Percentiles rank a stretch among this genome's conserved stretches.
phyloP scores from a whole-genome alignment of 306 rosid species.

The Fragaria nilgerrensis region DNA sequence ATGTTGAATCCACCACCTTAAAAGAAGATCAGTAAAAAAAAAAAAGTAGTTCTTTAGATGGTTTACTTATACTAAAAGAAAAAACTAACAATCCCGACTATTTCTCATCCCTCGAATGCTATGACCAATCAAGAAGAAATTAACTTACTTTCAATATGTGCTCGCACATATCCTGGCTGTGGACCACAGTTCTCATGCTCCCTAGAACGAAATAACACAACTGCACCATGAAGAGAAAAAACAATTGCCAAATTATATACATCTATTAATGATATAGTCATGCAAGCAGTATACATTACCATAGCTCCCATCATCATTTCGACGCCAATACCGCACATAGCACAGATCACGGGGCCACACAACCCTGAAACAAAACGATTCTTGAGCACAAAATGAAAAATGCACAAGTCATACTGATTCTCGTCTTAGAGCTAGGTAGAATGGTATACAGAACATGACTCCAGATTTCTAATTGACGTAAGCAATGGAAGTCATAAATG shows the following conservation, averaged over 20 bases:
- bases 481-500: neutral
- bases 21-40: conserved; percentile 22
- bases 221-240: conserved; percentile 58
- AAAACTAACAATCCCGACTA: conserved; percentile 20
- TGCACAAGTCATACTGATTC: neutral
- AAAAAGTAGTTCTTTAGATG: conserved; percentile 15
- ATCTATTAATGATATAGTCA: conserved; percentile 13
- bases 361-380: conserved; percentile 52
- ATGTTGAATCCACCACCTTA: conserved; percentile 96
- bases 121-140: conserved; percentile 9
- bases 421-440: neutral
- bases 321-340: conserved; percentile 99
- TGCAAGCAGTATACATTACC: conserved; percentile 43
- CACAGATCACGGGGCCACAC: conserved; percentile 99
- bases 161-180: conserved; percentile 94
- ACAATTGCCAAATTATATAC: conserved; percentile 4
- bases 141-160: conserved; percentile 92
- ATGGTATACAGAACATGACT: neutral
- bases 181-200: conserved; percentile 95
- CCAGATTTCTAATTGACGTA: neutral
- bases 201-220: conserved; percentile 92
- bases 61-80: neutral
- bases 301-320: conserved; percentile 97
- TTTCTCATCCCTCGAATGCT: conserved; percentile 23
- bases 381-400: neutral